Evolutionary conservation across 371 early-diverging fungal genomes (phyloP).

Genomic region (Lichtheimia ramosa): DNA sequence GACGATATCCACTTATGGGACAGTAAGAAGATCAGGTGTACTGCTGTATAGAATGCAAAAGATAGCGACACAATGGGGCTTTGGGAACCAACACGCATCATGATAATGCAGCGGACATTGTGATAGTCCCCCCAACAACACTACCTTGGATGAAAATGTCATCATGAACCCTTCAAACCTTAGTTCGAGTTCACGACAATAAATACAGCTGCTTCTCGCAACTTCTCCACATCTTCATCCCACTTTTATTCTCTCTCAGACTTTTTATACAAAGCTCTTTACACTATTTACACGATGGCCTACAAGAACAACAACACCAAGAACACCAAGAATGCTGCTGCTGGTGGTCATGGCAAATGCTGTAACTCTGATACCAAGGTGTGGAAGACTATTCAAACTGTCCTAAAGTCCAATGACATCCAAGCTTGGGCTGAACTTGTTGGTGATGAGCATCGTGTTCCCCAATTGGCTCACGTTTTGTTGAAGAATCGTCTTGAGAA

Average conservation of each 20-base stretch:
- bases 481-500: slow-evolving; percentile 10
- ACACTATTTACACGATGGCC: too few species aligned
- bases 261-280: not conserved
- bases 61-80: slow-evolving; percentile 2
- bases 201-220: slow-evolving; percentile 10
- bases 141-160: not conserved
- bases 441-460: slow-evolving; percentile 4
- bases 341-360: slow-evolving; percentile 13
- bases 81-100: too few species aligned
- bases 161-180: not conserved
- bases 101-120: not conserved
- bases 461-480: slow-evolving; percentile 13
- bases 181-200: slow-evolving; percentile 8
- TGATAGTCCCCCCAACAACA: too few species aligned
- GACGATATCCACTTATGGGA: slow-evolving; percentile 1
- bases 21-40: slow-evolving; percentile 26
- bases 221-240: slow-evolving; percentile 2
- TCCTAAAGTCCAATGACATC: slow-evolving; percentile 12
- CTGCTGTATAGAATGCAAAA: not conserved
- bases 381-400: slow-evolving; percentile 19
- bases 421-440: slow-evolving; percentile 9
- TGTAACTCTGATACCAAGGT: slow-evolving; percentile 20
- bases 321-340: not conserved
- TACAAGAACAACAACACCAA: too few species aligned
- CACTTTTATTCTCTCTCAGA: not conserved